phyloP scores from a whole-genome alignment of 306 rosid species.

The Fragaria vesca region DNA sequence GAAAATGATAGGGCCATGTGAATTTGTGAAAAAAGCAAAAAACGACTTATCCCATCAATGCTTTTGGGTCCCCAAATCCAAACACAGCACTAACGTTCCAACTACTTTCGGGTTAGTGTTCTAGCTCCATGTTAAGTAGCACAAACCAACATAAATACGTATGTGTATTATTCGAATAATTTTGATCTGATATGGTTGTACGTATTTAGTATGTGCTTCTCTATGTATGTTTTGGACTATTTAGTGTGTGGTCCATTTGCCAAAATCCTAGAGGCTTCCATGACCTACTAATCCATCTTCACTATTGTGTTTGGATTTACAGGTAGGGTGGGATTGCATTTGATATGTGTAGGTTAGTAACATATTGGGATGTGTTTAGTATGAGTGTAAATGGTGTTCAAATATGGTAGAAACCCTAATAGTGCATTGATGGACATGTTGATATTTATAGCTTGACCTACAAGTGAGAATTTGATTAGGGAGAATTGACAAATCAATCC shows the following conservation, averaged over 20 bases:
- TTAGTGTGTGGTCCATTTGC: background rate
- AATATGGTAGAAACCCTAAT: background rate
- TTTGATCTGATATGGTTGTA: background rate
- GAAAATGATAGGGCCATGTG: constrained; percentile 55
- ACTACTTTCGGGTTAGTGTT: background rate
- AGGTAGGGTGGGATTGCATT: background rate
- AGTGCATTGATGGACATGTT: background rate
- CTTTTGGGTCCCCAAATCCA: constrained; percentile 6
- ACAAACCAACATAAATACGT: background rate
- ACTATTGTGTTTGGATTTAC: too few relatives aligned
- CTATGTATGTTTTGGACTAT: background rate
- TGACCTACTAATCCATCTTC: background rate
- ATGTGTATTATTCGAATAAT: background rate
- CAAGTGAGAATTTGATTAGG: background rate
- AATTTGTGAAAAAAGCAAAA: constrained; percentile 25
- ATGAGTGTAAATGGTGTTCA: background rate
- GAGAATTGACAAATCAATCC: background rate
- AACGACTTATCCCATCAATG: constrained; percentile 38
- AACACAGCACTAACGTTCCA: background rate
- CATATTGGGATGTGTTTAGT: background rate
- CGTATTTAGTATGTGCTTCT: background rate
- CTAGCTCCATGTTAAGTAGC: background rate
- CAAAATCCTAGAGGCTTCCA: background rate
- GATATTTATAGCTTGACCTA: background rate
- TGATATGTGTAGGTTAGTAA: too few relatives aligned